A percentile compares a stretch with the other conserved stretches of the same genome.
Conservation (phyloP, 2,329 filamentous ascomycete species). For the Byssochlamys sp. region DNA sequence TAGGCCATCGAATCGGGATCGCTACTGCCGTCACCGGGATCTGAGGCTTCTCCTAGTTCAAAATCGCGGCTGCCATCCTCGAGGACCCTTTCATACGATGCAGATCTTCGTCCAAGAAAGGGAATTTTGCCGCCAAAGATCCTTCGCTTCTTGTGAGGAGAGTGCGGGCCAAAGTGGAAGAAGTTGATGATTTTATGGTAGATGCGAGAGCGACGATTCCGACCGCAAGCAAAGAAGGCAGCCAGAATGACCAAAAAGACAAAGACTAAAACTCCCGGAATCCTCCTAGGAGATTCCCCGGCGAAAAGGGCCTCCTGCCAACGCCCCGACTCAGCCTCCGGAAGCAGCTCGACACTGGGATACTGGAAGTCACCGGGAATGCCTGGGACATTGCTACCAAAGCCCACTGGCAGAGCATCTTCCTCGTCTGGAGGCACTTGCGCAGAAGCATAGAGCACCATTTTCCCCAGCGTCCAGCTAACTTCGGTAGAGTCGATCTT, state of each 20-base stretch:
- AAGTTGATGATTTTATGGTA: constrained; percentile 44
- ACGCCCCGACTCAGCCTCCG: constrained; percentile 36
- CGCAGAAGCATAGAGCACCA: constrained; percentile 86
- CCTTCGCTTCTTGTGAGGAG: constrained; percentile 41
- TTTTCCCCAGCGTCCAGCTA: constrained; percentile 94
- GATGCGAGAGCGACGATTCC: constrained; percentile 59
- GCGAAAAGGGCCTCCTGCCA: constrained; percentile 57
- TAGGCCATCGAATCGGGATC: constrained; percentile 44
- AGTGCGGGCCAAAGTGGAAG: constrained; percentile 21
- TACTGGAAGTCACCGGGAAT: constrained; percentile 73
- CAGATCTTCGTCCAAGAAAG: constrained; percentile 25
- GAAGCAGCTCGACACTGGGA: constrained; percentile 41
- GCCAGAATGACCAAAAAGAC: constrained; percentile 61
- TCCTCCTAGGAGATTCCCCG: constrained; percentile 56
- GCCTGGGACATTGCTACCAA: constrained; percentile 69
- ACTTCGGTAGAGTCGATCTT: constrained; percentile 87
- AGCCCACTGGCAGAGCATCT: constrained; percentile 68
- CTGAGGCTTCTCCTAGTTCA: constrained; percentile 61
- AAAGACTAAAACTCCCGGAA: constrained; percentile 68
- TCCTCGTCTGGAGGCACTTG: constrained; percentile 61
- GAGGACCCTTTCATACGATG: constrained; percentile 70
- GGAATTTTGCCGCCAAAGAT: constrained; percentile 51
- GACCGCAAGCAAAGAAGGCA: constrained; percentile 66
- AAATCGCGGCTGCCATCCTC: constrained; percentile 70
- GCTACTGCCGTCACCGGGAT: constrained; percentile 47